phyloP scores from a whole-genome alignment of 345 rosid genomes.

The Dovyalis caffra region DNA sequence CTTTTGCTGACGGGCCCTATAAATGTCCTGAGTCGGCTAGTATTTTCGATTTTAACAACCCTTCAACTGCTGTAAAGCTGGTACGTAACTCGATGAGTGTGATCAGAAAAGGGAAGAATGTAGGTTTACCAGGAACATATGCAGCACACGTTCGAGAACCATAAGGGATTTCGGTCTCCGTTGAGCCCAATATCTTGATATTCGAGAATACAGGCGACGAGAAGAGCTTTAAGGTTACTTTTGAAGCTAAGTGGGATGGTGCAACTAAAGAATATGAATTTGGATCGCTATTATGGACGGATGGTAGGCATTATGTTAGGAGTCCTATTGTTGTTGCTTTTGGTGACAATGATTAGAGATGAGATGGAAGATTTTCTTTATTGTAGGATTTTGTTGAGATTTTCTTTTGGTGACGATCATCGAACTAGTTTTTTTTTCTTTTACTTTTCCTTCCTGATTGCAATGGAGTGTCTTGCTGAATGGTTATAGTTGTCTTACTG shows the following conservation, averaged over 20 bases:
- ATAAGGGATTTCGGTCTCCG: constrained; percentile 43
- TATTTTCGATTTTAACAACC: constrained; percentile 64
- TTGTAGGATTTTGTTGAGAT: too few species aligned
- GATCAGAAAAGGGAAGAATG: constrained; percentile 58
- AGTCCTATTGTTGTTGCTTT: constrained; percentile 63
- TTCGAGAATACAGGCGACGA: constrained; percentile 56
- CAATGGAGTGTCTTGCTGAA: too few species aligned
- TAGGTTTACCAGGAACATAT: constrained; percentile 59
- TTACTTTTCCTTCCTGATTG: too few species aligned
- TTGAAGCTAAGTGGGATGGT: constrained; percentile 32
- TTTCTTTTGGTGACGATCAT: too few species aligned
- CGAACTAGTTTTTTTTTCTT: neutral
- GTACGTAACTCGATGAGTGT: constrained; percentile 32
- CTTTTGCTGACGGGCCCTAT: constrained; percentile 32
- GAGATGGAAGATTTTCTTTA: neutral
- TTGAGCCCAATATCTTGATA: constrained; percentile 48
- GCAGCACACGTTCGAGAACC: constrained; percentile 38
- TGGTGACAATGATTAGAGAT: neutral
- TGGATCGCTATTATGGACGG: constrained; percentile 70
- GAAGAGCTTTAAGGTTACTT: constrained; percentile 47
- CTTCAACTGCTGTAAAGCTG: constrained; percentile 53
- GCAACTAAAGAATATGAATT: constrained; percentile 41
- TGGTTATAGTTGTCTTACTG: too few species aligned
- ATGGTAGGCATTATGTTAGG: constrained; percentile 63
- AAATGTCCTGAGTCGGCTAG: constrained; percentile 41